These are phyloP conservation scores for Podospora appendiculata DNA, from an alignment of 495 filamentous ascomycete genomes.

Conservation along the genomic window DNA sequence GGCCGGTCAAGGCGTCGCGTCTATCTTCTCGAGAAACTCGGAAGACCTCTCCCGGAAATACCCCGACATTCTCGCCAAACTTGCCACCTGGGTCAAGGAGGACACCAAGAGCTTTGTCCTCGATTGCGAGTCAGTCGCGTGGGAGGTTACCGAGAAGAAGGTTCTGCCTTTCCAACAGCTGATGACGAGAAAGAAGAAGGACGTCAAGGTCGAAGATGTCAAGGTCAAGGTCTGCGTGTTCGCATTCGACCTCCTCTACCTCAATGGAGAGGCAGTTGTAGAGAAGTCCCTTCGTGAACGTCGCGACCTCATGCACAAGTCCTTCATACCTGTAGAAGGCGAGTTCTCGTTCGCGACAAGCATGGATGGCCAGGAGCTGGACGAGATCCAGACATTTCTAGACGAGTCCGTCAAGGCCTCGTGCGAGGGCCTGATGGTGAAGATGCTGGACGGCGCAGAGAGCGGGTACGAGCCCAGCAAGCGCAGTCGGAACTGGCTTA, in stretches of 20 bases:
- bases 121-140: constrained; percentile 97
- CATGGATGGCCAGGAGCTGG: constrained; percentile 81
- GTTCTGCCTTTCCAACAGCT: constrained; percentile 94
- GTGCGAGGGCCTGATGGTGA: constrained; percentile 97
- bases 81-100: constrained; percentile 79
- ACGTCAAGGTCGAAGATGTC: constrained; percentile 94
- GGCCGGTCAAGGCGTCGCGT: constrained; percentile 59
- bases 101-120: constrained; percentile 91
- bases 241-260: constrained; percentile 88
- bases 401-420: constrained; percentile 91
- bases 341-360: constrained; percentile 87
- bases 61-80: constrained; percentile 83
- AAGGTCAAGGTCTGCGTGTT: constrained; percentile 97
- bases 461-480: constrained; percentile 93
- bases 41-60: constrained; percentile 97
- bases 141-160: constrained; percentile 89
- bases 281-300: constrained; percentile 81
- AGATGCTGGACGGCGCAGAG: constrained; percentile 90
- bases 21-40: constrained; percentile 94
- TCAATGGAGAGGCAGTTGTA: constrained; percentile 88
- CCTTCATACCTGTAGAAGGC: constrained; percentile 72
- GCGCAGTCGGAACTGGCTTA: constrained; percentile 94
- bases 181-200: constrained; percentile 96
- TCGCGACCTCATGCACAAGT: constrained; percentile 62
- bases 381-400: constrained; percentile 85